Base-by-base conservation (phyloP, 805 yeast genomes). In the Ogataea trehaloabstinens region DNA sequence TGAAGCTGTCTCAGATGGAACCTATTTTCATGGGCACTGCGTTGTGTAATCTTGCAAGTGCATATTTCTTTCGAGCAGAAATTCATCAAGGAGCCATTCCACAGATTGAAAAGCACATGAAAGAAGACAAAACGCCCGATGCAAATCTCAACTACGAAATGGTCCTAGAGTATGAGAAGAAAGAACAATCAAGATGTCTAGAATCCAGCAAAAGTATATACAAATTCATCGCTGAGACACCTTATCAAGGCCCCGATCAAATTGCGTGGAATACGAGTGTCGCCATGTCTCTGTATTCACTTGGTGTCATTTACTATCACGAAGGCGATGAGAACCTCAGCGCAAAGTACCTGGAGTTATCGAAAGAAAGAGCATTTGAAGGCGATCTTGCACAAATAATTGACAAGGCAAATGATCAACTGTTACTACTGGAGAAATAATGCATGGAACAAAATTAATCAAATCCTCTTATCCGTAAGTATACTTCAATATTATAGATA, bases 241-340 rank as follows among this genome's bases (percentile, higher is more conserved):
- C 37, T 20, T 28, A 24, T n/a, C 40, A 25, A 10, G 36, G 31
- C 13, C 31, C 40, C 24, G 30, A 35, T 15, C 36, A 38, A 11
- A 28, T 40, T 6, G 4, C 25, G 16, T 15, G 37, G 8, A 31
- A 24, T n/a, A 40, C 38, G 8, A 48, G 51, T 32, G 27, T 84
- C 29, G 93, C 95, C 0, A 68, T 90, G 56, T 79, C 95, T 0
- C 78, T 88, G 0, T 90, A 85, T 55, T 95, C 96, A 0, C 67
- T 86, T 28, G 98, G 96, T 2, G 95, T 89, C 4, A 71, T 87
- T 8, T 71, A 76, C 31, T 61, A 82, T n/a, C 86, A 85, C 50
- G 55, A 68, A 32, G 75, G 81, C 1, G 64, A 80, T 8, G 67
- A 74, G 40, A 71, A 68, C 2, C 63, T 70, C 38, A 89, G 95